A percentile compares a stretch with the other conserved stretches of the same genome.
Evolutionary conservation across 1,139 yeast genomes (phyloP).

Genomic region (Blastobotrys elegans): DNA sequence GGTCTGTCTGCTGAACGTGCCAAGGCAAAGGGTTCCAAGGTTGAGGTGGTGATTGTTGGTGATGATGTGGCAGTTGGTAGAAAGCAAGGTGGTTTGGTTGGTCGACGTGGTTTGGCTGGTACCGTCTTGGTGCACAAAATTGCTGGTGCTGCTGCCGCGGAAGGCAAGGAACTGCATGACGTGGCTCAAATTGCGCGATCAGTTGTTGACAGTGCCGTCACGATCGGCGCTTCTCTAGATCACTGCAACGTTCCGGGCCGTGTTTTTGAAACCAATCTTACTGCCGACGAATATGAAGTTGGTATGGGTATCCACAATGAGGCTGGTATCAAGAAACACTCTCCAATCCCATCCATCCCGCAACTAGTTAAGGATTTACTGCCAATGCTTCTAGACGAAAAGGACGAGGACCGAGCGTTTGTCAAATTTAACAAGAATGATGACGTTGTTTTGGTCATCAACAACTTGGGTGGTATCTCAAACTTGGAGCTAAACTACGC

Average conservation of each 20-base stretch:
- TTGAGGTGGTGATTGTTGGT: slow-evolving; percentile 70
- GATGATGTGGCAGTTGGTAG: slow-evolving; percentile 94
- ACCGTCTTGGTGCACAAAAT: slow-evolving; percentile 82
- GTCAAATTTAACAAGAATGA: slow-evolving; percentile 57
- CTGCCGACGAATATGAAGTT: slow-evolving; percentile 65
- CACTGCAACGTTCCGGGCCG: slow-evolving; percentile 89
- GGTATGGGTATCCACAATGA: slow-evolving; percentile 98
- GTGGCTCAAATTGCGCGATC: slow-evolving; percentile 56
- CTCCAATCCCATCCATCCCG: slow-evolving; percentile 56
- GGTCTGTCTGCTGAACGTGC: slow-evolving; percentile 89
- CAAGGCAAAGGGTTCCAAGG: slow-evolving; percentile 64
- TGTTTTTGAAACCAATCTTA: slow-evolving; percentile 49
- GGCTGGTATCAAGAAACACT: slow-evolving; percentile 69
- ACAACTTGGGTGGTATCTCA: slow-evolving; percentile 84
- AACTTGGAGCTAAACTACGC: slow-evolving; percentile 68
- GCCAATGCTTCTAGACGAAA: slow-evolving; percentile 28
- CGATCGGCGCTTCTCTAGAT: slow-evolving; percentile 85
- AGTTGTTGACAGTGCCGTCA: slow-evolving; percentile 63
- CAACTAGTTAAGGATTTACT: slow-evolving; percentile 36
- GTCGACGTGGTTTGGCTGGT: slow-evolving; percentile 91
- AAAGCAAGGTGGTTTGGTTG: slow-evolving; percentile 82
- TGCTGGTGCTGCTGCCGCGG: slow-evolving; percentile 66
- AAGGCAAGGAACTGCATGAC: slow-evolving; percentile 43
- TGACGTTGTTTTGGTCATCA: slow-evolving; percentile 63
- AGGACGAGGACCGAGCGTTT: slow-evolving; percentile 36